Evolutionary conservation across 768 basidiomycete genomes (phyloP).

Genomic region (Piloderma croceum): DNA sequence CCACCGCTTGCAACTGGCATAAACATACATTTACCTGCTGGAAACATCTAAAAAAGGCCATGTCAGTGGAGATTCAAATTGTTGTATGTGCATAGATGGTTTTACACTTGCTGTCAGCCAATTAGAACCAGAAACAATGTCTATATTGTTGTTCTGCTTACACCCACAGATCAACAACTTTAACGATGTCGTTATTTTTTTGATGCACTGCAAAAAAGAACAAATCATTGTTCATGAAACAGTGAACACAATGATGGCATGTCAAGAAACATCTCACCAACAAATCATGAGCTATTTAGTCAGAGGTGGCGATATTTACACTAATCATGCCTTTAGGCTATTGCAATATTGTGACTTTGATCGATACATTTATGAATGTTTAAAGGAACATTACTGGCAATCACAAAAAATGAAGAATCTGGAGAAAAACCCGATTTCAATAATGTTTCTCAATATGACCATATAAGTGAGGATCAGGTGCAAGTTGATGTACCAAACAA

Average conservation of each 20-base stretch:
- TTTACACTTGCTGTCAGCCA: background rate
- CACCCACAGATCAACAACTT: background rate
- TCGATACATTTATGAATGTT: background rate
- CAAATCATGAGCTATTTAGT: conserved; percentile 27
- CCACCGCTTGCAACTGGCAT: background rate
- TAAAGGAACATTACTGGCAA: background rate
- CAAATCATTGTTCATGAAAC: conserved; percentile 24
- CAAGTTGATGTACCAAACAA: background rate
- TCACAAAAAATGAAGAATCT: background rate
- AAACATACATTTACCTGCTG: background rate
- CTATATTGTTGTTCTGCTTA: background rate
- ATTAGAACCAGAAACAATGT: background rate
- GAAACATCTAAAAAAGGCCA: background rate
- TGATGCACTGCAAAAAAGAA: conserved; percentile 21
- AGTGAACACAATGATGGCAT: conserved; percentile 15
- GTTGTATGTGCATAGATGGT: background rate
- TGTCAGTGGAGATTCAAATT: background rate
- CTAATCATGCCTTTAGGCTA: conserved; percentile 3
- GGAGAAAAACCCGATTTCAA: background rate
- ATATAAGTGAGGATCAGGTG: background rate
- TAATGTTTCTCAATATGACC: background rate
- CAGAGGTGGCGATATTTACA: conserved; percentile 18
- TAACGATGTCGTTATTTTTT: conserved; percentile 6
- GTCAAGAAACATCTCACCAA: conserved; percentile 25
- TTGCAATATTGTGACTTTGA: too few relatives aligned